Evolutionary conservation across 208 protist species (phyloP), one percentile per base, ranked within the genome.

Genomic region (Angomonas ambiguus): DNA sequence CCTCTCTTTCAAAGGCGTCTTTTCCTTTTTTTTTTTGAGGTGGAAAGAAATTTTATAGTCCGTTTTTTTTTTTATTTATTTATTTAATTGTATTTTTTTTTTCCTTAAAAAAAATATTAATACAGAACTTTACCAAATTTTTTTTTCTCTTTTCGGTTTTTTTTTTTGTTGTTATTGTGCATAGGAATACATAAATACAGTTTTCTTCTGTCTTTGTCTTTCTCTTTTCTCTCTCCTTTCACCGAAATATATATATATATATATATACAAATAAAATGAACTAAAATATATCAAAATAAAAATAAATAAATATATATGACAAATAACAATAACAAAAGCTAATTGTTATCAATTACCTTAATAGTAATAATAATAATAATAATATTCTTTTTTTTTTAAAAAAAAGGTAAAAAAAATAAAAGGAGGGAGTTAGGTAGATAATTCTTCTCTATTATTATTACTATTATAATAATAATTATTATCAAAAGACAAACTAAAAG

Each of bases 331-430:
- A 64, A 32, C 48, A 59, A 35, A 57, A 32, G 49, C 13, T 38
- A 11, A 24, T 49, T 57, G 18, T 60, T 35, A 32, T 42, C 34
- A 10, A 48, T 18, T 11, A 11, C 38, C 13, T 20, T 38, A n/a
- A 60, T 13, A n/a, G 59, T 38, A 62, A 24, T 59, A 27, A 27
- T 25, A 20, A 13, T 60, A 11, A n/a, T 48, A 18, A n/a, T 48
- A 18, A n/a, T 48, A 18, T 48, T 65, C n/a, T 65, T 65, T 4
- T 18, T 62, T 55, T 65, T 6, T 55, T 55, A 25, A 35, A 11
- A 8, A 64, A 60, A n/a, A 64, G n/a, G 18, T 62, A 64, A 6
- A 64, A 48, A 59, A 64, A 16, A 62, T 38, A 25, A 64, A 13
- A 11, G n/a, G n/a, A n/a, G n/a, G n/a, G n/a, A n/a, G 62, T 3